A percentile compares a stretch with the other conserved stretches of the same genome.
Conservation (phyloP, 148 eudicot genomes). For the Nepenthes mirabilis region DNA sequence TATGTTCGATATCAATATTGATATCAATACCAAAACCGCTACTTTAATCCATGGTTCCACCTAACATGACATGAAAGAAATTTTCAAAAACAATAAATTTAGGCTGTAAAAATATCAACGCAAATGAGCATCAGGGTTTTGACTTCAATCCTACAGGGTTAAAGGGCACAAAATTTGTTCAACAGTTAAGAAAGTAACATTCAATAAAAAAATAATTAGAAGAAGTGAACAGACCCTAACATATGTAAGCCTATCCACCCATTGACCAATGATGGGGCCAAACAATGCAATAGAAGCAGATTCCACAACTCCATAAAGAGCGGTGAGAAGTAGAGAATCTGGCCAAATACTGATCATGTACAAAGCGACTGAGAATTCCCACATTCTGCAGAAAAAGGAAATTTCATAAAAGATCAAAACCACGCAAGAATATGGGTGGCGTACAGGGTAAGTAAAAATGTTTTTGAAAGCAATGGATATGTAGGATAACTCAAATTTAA, state of each 20-base stretch:
- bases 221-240: slow-evolving; percentile 32
- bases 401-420: not conserved
- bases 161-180: not conserved
- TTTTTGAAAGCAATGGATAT: too few relatives aligned
- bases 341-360: slow-evolving; percentile 92
- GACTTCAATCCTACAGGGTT: too few relatives aligned
- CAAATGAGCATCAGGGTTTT: too few relatives aligned
- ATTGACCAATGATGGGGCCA: slow-evolving; percentile 76
- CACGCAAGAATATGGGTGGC: not conserved
- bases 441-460: too few relatives aligned
- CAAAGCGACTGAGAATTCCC: slow-evolving; percentile 91
- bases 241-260: slow-evolving; percentile 50
- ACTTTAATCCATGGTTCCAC: too few relatives aligned
- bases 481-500: too few relatives aligned
- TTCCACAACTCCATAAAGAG: slow-evolving; percentile 81
- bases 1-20: too few relatives aligned
- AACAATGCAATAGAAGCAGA: slow-evolving; percentile 55
- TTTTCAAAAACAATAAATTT: too few relatives aligned
- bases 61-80: too few relatives aligned
- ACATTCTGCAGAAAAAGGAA: slow-evolving; percentile 43
- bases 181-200: not conserved
- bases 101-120: too few relatives aligned
- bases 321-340: slow-evolving; percentile 67
- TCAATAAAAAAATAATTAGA: not conserved
- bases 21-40: too few relatives aligned